Evolutionary conservation across 192 early-diverging fungal genomes (phyloP), one percentile per base, ranked within the genome.

Genomic region (Coemansia guatemalensis): DNA sequence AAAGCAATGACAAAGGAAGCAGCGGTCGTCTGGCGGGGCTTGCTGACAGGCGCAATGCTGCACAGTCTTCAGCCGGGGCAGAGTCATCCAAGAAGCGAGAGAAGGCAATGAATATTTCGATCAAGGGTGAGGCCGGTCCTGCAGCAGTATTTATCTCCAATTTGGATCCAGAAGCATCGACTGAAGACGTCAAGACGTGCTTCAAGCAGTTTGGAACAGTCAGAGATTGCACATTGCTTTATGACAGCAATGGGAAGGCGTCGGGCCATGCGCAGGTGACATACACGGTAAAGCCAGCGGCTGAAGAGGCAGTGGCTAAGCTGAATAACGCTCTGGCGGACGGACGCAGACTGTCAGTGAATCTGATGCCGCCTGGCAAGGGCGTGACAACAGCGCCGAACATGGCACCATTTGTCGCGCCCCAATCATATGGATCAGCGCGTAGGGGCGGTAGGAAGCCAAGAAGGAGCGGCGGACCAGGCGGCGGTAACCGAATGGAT

Each of bases 201-300:
- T 83, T 83, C 64, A 74, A 75, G 67, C 68, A 73, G 64, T 83
- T 78, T 68, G 81, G 81, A 17, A 47, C 71, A 3, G 65, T 83
- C 47, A 74, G 68, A 50, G 70, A 64, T 29, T 78, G 81, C 50
- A 83, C 74, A 22, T 48, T 83, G 47, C 61, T 83, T 20, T 83
- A 75, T 24, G 75, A 75, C 48, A 66, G 58, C 26, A 72, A 32
- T 4, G 75, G 73, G 32, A 73, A 67, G 67, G 64, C 81, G 7
- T 73, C 81, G 26, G 81, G 81, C 6, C 67, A 78, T 44, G 81
- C 81, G 2, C 69, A 83, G 60, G 60, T 83, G 4, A 74, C 71
- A 23, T 83, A 71, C 59, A 51, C 61, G 1, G 29, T 65, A 14
- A 75, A 78, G 67, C 61, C 64, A 29, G 53, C 75, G 4, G 81